Conservation (phyloP, 495 filamentous ascomycete species). For the Friedmanniomyces simplex region DNA sequence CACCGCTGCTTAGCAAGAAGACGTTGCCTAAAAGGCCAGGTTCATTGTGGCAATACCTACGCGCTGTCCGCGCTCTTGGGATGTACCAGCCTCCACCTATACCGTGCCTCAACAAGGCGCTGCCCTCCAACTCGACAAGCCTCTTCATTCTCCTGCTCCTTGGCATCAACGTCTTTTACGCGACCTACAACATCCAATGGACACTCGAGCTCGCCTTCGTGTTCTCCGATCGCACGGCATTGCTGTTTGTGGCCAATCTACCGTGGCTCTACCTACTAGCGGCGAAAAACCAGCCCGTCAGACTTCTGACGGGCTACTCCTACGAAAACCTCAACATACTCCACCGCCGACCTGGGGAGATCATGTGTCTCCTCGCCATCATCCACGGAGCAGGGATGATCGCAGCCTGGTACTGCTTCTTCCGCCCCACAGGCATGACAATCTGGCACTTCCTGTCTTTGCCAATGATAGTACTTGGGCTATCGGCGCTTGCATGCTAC, state of each 20-base stretch:
- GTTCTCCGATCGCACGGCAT: constrained; percentile 44
- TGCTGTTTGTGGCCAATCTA: constrained; percentile 48
- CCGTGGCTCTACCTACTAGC: constrained; percentile 51
- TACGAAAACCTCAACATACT: constrained; percentile 57
- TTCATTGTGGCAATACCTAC: neutral
- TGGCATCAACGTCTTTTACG: constrained; percentile 46
- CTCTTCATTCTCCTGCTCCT: constrained; percentile 41
- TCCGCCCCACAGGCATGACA: constrained; percentile 33
- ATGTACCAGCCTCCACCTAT: constrained; percentile 46
- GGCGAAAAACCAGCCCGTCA: constrained; percentile 54
- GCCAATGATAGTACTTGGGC: constrained; percentile 35
- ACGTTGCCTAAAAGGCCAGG: neutral
- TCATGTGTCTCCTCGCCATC: constrained; percentile 37
- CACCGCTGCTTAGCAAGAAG: constrained; percentile 14
- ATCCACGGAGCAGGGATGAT: constrained; percentile 40
- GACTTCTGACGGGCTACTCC: constrained; percentile 47
- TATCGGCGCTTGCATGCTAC: constrained; percentile 41
- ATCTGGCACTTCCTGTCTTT: constrained; percentile 33
- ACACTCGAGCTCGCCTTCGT: constrained; percentile 37
- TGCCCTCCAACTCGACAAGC: constrained; percentile 45
- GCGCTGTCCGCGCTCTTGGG: constrained; percentile 28
- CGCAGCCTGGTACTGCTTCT: constrained; percentile 35
- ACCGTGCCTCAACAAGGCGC: constrained; percentile 42
- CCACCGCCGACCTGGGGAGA: constrained; percentile 43
- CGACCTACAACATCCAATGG: constrained; percentile 40